phyloP scores from a whole-genome alignment of 202 grass and related monocot genomes.

The Digitaria exilis region DNA sequence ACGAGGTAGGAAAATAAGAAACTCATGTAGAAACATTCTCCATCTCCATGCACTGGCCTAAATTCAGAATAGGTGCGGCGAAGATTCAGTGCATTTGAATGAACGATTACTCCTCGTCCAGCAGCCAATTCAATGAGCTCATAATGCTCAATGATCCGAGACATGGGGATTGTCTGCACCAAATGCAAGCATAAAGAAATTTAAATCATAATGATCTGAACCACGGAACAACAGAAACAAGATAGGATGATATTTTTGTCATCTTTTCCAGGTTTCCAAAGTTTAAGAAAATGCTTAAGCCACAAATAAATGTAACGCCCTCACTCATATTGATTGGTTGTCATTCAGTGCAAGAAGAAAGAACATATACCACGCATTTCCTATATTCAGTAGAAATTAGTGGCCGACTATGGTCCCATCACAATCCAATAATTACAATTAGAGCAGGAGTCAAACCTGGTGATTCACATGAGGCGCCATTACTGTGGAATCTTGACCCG shows the following conservation, averaged over 20 bases:
- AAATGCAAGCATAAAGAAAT: slow-evolving; percentile 17
- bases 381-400: neutral
- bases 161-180: slow-evolving; percentile 17
- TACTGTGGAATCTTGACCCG: neutral
- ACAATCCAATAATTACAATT: slow-evolving; percentile 10
- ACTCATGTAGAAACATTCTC: slow-evolving; percentile 53
- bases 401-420: neutral
- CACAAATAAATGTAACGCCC: neutral
- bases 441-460: slow-evolving; percentile 5
- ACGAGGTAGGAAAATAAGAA: slow-evolving; percentile 56
- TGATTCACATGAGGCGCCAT: neutral
- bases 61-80: slow-evolving; percentile 21
- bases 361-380: neutral
- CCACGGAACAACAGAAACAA: neutral
- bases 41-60: slow-evolving; percentile 39
- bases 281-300: slow-evolving; percentile 21
- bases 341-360: slow-evolving; percentile 1
- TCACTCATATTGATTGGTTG: neutral
- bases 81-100: slow-evolving; percentile 19
- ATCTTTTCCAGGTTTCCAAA: neutral
- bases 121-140: neutral
- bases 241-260: neutral
- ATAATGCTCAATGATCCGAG: neutral
- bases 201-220: slow-evolving; percentile 10
- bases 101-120: neutral